Evolutionary conservation across 345 rosid genomes (phyloP).

Genomic region (Rhodomyrtus tomentosa): DNA sequence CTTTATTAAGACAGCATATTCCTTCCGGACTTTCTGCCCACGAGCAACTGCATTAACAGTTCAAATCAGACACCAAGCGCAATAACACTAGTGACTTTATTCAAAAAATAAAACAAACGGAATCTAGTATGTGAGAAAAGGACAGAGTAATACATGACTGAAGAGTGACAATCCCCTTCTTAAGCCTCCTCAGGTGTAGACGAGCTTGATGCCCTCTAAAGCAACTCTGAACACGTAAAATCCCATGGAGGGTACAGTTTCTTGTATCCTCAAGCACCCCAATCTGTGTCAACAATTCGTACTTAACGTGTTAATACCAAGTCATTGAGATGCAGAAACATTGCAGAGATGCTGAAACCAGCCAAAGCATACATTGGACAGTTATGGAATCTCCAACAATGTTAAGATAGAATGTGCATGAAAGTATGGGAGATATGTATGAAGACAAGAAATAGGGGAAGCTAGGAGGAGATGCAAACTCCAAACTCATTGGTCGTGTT

Average conservation of each 20-base stretch:
- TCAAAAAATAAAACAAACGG: not conserved
- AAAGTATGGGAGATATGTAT: not conserved
- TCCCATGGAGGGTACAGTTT: constrained; percentile 91
- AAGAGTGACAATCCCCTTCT: constrained; percentile 45
- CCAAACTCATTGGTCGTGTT: not conserved
- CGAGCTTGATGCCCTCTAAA: constrained; percentile 95
- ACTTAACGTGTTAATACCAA: not conserved
- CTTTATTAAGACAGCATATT: constrained; percentile 43
- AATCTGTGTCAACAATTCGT: constrained; percentile 38
- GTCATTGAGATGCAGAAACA: not conserved
- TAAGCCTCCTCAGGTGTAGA: constrained; percentile 40
- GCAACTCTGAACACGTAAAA: constrained; percentile 88
- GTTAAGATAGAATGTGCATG: not conserved
- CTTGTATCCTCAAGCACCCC: constrained; percentile 97
- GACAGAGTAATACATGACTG: constrained; percentile 64
- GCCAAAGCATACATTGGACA: not conserved
- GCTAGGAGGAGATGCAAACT: not conserved
- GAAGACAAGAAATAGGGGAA: not conserved
- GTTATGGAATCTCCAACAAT: not conserved
- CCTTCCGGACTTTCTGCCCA: constrained; percentile 65
- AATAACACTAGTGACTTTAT: not conserved
- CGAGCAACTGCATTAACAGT: constrained; percentile 51
- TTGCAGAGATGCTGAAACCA: not conserved
- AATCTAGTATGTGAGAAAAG: not conserved
- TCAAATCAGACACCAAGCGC: not conserved